Base-by-base conservation (phyloP, 768 basidiomycete species). In the Suillus plorans region DNA sequence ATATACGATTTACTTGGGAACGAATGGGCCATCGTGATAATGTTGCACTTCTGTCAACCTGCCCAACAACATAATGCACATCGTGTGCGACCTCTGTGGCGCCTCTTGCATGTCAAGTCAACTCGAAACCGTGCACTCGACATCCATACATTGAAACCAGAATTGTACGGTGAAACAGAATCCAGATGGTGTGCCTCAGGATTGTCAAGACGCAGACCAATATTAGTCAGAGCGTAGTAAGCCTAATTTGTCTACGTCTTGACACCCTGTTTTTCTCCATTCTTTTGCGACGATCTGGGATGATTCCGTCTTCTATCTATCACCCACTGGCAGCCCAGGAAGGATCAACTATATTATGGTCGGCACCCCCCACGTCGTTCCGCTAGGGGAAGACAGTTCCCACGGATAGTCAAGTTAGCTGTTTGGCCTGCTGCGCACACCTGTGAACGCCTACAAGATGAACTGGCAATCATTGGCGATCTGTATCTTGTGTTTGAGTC, bases 391-490 rank as follows among this genome's bases (percentile, higher is more conserved):
- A 59, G 28, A 10, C 20, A 42, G 18, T 59, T 59, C 58, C 42
- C 58, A 59, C 58, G 41, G 31, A 4, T 31, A 31, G 31, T 31
- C 31, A 31, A 31, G 31, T 31, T 31, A 5, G 31, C 6, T 6
- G 31, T 31, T 31, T 31, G 31, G 31, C 31, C 25, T 18, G 5
- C 42, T 20, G 37, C 28, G 3, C 16, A 28, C 8, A 28, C 7
- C 55, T 56, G 4, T 22, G 8, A 25, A 3, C 10, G 7, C 22
- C 25, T 28, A 41, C 31, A 31, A 6, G 10, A 64, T 65, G 67
- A 59, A 16, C 52, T 66, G 64, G 68, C 25, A 37, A 31, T 45
- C 65, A 37, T 31, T 76, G 20, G 45, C 34, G 8, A 20, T 70
- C 60, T 75, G 56, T 22, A 60, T 37, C 4, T 45, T 63, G 14